Evolutionary conservation across 192 early-diverging fungal genomes (phyloP).

Genomic region (Thamnidium elegans): DNA sequence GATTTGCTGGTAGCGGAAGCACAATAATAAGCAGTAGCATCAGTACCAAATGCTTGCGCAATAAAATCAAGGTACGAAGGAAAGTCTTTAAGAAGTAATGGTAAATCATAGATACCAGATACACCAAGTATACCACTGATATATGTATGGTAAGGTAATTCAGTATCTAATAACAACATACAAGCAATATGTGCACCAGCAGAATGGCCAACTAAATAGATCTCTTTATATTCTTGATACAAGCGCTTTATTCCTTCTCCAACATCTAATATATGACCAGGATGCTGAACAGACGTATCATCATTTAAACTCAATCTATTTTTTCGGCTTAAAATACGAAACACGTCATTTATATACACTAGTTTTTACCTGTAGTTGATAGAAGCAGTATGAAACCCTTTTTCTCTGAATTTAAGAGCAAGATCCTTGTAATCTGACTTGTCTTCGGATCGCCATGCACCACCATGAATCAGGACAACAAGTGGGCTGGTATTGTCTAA

Average conservation of each 20-base stretch:
- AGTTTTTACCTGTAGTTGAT: conserved; percentile 75
- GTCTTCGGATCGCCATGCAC: conserved; percentile 82
- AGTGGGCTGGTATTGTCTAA: conserved; percentile 38
- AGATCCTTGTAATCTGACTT: conserved; percentile 57
- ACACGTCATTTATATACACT: no score
- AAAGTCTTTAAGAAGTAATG: conserved; percentile 54
- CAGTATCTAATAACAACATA: conserved; percentile 56
- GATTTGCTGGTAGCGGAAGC: conserved; percentile 45
- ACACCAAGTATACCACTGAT: conserved; percentile 69
- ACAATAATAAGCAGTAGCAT: conserved; percentile 33
- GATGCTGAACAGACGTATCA: conserved; percentile 50
- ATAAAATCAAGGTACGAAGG: conserved; percentile 75
- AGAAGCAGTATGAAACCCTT: conserved; percentile 59
- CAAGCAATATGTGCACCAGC: conserved; percentile 74
- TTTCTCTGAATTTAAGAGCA: conserved; percentile 46
- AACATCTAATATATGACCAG: conserved; percentile 67
- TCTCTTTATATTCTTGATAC: conserved; percentile 20
- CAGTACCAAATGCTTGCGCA: conserved; percentile 60
- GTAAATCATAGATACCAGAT: conserved; percentile 85
- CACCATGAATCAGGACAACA: conserved; percentile 78
- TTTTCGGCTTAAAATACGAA: no score
- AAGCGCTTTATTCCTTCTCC: conserved; percentile 54
- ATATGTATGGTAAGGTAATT: conserved; percentile 22
- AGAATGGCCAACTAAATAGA: conserved; percentile 72
- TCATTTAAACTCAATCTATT: conserved; percentile 2